Evolutionary conservation across 805 yeast species (phyloP).

Genomic region (Wickerhamiella cacticola): DNA sequence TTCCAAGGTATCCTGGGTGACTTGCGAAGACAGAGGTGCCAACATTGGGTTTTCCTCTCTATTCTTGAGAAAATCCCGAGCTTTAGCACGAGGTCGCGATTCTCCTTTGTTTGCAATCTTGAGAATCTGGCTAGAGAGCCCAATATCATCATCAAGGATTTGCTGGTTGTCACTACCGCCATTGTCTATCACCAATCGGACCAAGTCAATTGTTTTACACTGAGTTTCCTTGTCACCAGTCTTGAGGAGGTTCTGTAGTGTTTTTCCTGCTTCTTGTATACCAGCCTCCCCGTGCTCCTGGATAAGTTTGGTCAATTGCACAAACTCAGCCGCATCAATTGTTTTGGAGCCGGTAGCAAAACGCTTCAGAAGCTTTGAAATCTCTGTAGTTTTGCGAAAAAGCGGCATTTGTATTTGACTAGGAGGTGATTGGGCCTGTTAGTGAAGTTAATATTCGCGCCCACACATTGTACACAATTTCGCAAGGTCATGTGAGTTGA

Average conservation of each 20-base stretch:
- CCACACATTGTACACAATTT: background rate
- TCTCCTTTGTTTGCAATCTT: conserved; percentile 8
- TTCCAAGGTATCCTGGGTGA: background rate
- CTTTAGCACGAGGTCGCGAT: conserved; percentile 5
- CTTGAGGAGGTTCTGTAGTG: conserved; percentile 6
- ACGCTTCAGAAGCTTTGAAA: conserved; percentile 8
- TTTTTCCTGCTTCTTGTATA: conserved; percentile 5
- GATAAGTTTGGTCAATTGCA: conserved; percentile 9
- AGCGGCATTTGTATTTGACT: background rate
- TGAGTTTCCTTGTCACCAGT: background rate
- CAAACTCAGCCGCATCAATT: conserved; percentile 10
- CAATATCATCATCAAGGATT: conserved; percentile 6
- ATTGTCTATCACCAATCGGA: conserved; percentile 8
- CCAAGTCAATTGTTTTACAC: conserved; percentile 2
- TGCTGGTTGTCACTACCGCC: conserved; percentile 2
- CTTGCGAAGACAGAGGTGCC: background rate
- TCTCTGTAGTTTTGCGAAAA: conserved; percentile 4
- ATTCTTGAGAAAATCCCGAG: conserved; percentile 7
- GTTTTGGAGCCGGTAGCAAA: conserved; percentile 2
- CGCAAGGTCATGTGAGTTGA: conserved; percentile 4
- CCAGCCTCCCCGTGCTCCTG: background rate
- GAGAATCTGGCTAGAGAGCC: background rate
- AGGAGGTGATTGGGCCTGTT: background rate
- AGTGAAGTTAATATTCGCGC: too few species aligned
- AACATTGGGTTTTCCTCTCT: background rate